phyloP scores from a whole-genome alignment of 306 rosid genomes.

The Dryas octopetala region DNA sequence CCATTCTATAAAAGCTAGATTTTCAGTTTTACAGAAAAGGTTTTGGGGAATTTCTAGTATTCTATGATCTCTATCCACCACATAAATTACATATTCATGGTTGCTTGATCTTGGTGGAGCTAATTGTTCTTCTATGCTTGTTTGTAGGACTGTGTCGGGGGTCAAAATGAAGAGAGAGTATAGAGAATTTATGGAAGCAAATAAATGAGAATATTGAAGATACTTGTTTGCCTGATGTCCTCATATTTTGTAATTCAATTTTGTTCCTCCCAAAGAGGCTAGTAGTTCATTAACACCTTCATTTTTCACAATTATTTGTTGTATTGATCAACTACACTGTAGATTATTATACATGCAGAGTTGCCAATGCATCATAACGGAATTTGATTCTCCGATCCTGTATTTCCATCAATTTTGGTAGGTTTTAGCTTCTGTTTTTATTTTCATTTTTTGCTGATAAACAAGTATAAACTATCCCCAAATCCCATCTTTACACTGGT shows the following conservation, averaged over 20 bases:
- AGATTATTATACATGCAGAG: conserved; percentile 28
- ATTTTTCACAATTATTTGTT: conserved; percentile 29
- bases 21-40: background rate
- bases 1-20: background rate
- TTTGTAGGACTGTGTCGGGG: conserved; percentile 74
- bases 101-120: conserved; percentile 11
- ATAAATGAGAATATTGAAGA: conserved; percentile 48
- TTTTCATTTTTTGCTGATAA: background rate
- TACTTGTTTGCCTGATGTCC: background rate
- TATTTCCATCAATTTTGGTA: background rate
- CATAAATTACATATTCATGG: background rate
- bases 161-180: conserved; percentile 94
- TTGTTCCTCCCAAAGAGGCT: conserved; percentile 48
- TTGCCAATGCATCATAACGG: conserved; percentile 3
- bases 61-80: background rate
- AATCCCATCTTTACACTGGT: background rate
- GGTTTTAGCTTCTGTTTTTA: background rate
- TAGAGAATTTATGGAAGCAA: conserved; percentile 74
- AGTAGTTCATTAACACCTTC: conserved; percentile 47
- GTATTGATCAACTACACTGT: conserved; percentile 25
- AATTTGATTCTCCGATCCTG: background rate
- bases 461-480: background rate
- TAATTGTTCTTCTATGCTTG: conserved; percentile 9
- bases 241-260: conserved; percentile 51
- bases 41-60: background rate